Evolutionary conservation across 129 eudicot species (phyloP).

Genomic region (Flaveria brownii): DNA sequence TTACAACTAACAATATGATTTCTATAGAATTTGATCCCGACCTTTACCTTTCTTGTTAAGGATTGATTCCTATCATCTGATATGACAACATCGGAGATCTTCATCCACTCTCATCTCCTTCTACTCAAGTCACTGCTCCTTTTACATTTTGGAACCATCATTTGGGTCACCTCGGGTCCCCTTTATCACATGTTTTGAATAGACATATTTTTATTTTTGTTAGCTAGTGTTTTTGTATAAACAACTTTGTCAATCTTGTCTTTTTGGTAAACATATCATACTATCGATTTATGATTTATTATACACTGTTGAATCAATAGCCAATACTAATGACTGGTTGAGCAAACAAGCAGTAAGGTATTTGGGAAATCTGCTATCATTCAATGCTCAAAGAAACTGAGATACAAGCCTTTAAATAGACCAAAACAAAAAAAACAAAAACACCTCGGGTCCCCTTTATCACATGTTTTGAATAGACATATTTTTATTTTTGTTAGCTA

Average conservation of each 20-base stretch:
- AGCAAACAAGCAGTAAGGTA: too few species aligned
- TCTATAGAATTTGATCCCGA: background rate
- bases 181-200: background rate
- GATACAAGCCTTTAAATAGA: too few species aligned
- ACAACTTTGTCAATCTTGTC: background rate
- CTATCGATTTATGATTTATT: background rate
- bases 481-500: background rate
- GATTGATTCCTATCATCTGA: background rate
- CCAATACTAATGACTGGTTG: too few species aligned
- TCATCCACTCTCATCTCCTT: background rate
- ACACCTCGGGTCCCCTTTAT: background rate
- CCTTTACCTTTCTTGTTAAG: background rate
- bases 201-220: background rate
- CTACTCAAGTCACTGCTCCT: background rate
- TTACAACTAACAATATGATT: background rate
- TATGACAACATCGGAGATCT: background rate
- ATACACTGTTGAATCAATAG: too few species aligned
- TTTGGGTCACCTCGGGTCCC: background rate
- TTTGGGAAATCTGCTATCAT: too few species aligned
- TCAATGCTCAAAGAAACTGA: too few species aligned
- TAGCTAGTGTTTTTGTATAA: too few species aligned
- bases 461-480: background rate
- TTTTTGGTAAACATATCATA: too few species aligned
- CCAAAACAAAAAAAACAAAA: too few species aligned
- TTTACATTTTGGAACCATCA: background rate